Conservation (phyloP, 768 basidiomycete species). For the Rhodotorula sphaerocarpa region DNA sequence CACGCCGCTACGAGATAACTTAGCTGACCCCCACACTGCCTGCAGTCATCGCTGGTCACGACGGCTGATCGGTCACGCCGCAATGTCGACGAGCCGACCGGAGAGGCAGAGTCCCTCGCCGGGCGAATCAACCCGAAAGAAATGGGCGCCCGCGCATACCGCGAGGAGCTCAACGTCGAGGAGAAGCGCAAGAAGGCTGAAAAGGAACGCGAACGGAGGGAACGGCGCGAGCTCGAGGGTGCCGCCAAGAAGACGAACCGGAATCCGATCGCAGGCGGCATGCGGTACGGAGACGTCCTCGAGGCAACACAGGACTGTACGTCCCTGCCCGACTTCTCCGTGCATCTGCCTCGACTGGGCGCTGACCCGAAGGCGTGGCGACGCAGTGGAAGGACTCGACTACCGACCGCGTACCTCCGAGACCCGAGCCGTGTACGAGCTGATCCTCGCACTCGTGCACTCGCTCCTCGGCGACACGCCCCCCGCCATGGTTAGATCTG, state of each 20-base stretch:
- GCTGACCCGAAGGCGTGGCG: neutral
- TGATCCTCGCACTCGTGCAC: conserved; percentile 76
- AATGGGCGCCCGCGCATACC: conserved; percentile 3
- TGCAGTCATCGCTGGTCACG: conserved; percentile 73
- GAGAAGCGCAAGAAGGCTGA: conserved; percentile 84
- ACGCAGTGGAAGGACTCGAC: conserved; percentile 67
- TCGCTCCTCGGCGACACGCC: conserved; percentile 79
- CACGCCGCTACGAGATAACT: no score
- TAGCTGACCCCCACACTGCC: neutral
- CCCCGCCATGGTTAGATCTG: conserved; percentile 88
- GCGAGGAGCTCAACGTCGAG: conserved; percentile 68
- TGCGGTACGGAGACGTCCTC: conserved; percentile 74
- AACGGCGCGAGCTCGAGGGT: conserved; percentile 7
- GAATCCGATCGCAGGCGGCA: conserved; percentile 48
- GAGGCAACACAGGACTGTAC: conserved; percentile 71
- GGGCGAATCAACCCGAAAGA: conserved; percentile 57
- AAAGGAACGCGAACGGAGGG: conserved; percentile 17
- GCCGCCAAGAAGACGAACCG: conserved; percentile 11
- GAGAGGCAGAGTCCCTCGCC: conserved; percentile 82
- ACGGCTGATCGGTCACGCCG: conserved; percentile 54
- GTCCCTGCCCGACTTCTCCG: neutral
- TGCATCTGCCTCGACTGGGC: neutral
- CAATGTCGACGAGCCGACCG: conserved; percentile 88
- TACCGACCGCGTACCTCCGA: conserved; percentile 91
- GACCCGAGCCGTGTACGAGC: conserved; percentile 87